phyloP scores from a whole-genome alignment of 805 yeast genomes.

The Clavispora santaluciae region DNA sequence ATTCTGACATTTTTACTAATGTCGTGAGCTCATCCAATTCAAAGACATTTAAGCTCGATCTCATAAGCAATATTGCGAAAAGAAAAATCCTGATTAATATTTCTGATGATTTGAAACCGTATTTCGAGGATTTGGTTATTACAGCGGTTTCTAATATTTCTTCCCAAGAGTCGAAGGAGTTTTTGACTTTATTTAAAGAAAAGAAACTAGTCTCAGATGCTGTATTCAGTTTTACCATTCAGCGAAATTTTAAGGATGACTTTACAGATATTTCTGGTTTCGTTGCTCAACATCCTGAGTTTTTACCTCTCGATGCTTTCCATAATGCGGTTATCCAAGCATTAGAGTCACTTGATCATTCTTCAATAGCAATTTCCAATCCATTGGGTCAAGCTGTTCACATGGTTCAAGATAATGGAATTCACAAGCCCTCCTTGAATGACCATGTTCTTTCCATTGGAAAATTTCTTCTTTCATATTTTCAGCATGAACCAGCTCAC shows the following conservation, averaged over 20 bases:
- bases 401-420: conserved; percentile 15
- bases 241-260: conserved; percentile 7
- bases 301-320: conserved; percentile 23
- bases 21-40: conserved; percentile 9
- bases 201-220: conserved; percentile 6
- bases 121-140: neutral
- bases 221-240: conserved; percentile 10
- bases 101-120: neutral
- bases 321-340: conserved; percentile 14
- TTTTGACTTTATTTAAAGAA: conserved; percentile 10
- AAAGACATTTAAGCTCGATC: conserved; percentile 8
- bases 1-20: conserved; percentile 15
- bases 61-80: conserved; percentile 11
- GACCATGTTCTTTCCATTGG: neutral
- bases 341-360: conserved; percentile 8
- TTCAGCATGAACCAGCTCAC: neutral
- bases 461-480: neutral
- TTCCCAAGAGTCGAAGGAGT: conserved; percentile 8
- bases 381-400: conserved; percentile 41
- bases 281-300: conserved; percentile 2
- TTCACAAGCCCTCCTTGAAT: neutral
- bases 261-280: conserved; percentile 10
- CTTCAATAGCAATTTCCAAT: conserved; percentile 42
- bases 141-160: conserved; percentile 15
- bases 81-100: neutral